phyloP scores from a whole-genome alignment of 257 asterid species.

The Fraxinus anomala region DNA sequence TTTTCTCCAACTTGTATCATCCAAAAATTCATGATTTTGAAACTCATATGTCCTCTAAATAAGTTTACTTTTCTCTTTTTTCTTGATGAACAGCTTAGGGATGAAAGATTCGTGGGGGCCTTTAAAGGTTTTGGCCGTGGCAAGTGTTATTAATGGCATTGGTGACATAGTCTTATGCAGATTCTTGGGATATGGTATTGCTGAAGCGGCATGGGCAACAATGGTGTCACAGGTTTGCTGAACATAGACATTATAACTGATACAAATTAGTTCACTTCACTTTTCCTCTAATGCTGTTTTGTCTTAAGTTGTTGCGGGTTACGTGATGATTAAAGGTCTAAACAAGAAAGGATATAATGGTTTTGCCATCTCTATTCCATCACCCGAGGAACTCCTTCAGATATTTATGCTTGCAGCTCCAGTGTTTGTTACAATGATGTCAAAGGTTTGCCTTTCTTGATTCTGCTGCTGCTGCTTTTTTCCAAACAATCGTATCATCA shows the following conservation, averaged over 20 bases:
- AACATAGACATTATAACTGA: slow-evolving; percentile 17
- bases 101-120: slow-evolving; percentile 99
- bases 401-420: slow-evolving; percentile 89
- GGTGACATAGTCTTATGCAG: slow-evolving; percentile 81
- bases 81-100: slow-evolving; percentile 68
- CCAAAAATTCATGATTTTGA: slow-evolving; percentile 13
- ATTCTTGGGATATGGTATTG: slow-evolving; percentile 83
- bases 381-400: slow-evolving; percentile 62
- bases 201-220: slow-evolving; percentile 99
- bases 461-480: slow-evolving; percentile 12
- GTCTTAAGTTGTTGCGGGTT: slow-evolving; percentile 88
- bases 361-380: slow-evolving; percentile 77
- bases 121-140: slow-evolving; percentile 85
- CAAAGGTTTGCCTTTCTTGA: slow-evolving; percentile 60
- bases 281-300: slow-evolving; percentile 24
- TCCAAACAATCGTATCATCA: slow-evolving; percentile 21
- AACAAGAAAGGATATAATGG: slow-evolving; percentile 83
- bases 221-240: slow-evolving; percentile 84
- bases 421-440: slow-evolving; percentile 87
- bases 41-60: slow-evolving; percentile 13
- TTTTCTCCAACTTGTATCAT: background rate
- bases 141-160: slow-evolving; percentile 75
- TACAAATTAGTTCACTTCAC: slow-evolving; percentile 13
- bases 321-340: slow-evolving; percentile 82
- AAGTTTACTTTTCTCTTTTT: slow-evolving; percentile 9